phyloP scores from a whole-genome alignment of 148 eudicot genomes.

The Nepenthes mirabilis region DNA sequence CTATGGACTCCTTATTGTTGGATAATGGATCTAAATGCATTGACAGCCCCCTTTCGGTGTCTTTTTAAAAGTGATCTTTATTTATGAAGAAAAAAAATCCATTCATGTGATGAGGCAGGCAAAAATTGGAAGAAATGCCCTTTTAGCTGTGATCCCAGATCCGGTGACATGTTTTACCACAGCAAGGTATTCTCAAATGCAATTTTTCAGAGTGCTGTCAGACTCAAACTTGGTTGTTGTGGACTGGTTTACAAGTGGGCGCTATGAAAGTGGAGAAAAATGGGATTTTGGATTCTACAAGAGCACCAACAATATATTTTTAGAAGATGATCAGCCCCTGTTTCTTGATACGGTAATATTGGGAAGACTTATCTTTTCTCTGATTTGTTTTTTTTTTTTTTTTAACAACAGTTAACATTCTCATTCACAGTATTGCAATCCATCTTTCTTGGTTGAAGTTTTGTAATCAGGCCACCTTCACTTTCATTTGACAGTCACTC shows the following conservation, averaged over 20 bases:
- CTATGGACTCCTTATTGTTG: no score
- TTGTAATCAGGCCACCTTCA: no score
- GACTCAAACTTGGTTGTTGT: constrained; percentile 83
- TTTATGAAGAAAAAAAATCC: constrained; percentile 7
- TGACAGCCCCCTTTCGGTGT: no score
- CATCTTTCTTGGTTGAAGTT: no score
- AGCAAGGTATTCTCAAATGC: constrained; percentile 74
- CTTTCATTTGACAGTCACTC: no score
- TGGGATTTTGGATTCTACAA: constrained; percentile 78
- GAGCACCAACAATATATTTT: constrained; percentile 70
- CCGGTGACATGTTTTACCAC: constrained; percentile 93
- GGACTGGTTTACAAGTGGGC: constrained; percentile 98
- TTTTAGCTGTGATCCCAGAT: constrained; percentile 83
- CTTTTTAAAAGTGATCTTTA: neutral
- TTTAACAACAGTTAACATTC: neutral
- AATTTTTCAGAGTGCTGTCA: constrained; percentile 50
- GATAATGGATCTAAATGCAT: no score
- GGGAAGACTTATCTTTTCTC: constrained; percentile 2
- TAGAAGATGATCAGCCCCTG: constrained; percentile 59
- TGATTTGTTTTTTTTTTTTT: neutral
- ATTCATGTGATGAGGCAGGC: constrained; percentile 69
- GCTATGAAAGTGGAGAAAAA: constrained; percentile 91
- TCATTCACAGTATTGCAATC: neutral
- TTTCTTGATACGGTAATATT: constrained; percentile 78
- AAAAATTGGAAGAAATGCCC: constrained; percentile 52